Base-by-base conservation (phyloP, 345 rosid species). In the Crucihimalaya himalaica region DNA sequence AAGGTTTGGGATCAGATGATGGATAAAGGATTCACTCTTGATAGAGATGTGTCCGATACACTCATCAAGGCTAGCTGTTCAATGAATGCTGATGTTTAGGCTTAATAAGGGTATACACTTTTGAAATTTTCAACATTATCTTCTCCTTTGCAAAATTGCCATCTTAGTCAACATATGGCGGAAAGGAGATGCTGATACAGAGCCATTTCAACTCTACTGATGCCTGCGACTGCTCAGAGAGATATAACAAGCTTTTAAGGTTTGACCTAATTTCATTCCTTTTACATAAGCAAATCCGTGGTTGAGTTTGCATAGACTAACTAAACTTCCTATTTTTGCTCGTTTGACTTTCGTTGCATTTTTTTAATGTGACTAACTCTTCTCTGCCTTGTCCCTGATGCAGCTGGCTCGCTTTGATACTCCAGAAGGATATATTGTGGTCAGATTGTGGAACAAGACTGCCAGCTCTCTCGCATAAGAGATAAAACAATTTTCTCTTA, bases 1-100 rank as follows among this genome's bases (percentile, higher is more conserved):
- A 82, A 70, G 77, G 74, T 92, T 69, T 95, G 99, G 99, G 98
- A 90, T 85, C 84, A 86, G 81, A 95, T 95, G 99, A 95, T 95
- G 99, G 96, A 95, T 79, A 90, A 81, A 78, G 98, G 99, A 61
- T 89, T 88, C 76, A 89, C 97, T 32, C 98, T 95, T 71, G 97
- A 95, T 73, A 85, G 82, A 79, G 74, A 84, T 74, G 72, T 85
- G 70, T 89, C 98, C 27, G 97, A 85, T 57, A 79, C 77, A 21
- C 89, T 92, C 48, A 79, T 92, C 51, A 79, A 81, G 67, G 80
- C 68, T 66, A 71, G 68, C 63, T 63, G 63, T 28, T 71, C 77
- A 65, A 5, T 59, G 53, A 66, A 27, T 50, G 63, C 68, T 16
- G 81, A 64, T 70, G 55, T 42, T 18, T 77, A 71, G 68, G 68